A percentile compares a stretch with the other conserved stretches of the same genome.
These are phyloP conservation scores for Russula lepida DNA, from an alignment of 768 basidiomycete genomes.

Conservation along the genomic window DNA sequence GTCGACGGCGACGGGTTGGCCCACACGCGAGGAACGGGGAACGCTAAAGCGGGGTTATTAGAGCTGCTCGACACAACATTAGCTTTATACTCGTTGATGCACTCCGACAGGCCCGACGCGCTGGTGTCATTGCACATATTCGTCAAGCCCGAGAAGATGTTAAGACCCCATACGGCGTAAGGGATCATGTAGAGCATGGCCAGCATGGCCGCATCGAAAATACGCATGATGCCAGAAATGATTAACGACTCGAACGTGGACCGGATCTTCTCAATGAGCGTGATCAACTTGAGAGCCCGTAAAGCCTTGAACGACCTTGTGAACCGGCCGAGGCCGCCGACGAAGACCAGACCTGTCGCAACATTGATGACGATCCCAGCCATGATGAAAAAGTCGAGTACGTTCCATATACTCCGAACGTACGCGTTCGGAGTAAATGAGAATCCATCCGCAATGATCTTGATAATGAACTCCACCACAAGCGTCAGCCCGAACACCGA, in stretches of 20 bases:
- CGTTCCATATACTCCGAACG: slow-evolving; percentile 85
- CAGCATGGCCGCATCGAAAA: slow-evolving; percentile 82
- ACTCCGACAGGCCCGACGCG: slow-evolving; percentile 49
- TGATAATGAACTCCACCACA: slow-evolving; percentile 79
- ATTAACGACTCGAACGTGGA: slow-evolving; percentile 81
- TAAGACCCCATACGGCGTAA: slow-evolving; percentile 89
- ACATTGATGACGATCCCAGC: slow-evolving; percentile 67
- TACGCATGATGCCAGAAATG: slow-evolving; percentile 75
- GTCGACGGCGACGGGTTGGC: slow-evolving; percentile 75
- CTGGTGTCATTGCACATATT: slow-evolving; percentile 72
- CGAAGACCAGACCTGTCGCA: slow-evolving; percentile 58
- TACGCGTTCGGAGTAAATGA: slow-evolving; percentile 89
- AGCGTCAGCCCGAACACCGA: slow-evolving; percentile 60
- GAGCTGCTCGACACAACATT: slow-evolving; percentile 41
- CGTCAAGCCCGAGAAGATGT: slow-evolving; percentile 82
- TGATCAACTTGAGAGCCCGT: slow-evolving; percentile 82
- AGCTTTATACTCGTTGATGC: slow-evolving; percentile 65
- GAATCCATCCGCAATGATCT: slow-evolving; percentile 88
- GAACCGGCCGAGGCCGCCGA: slow-evolving; percentile 72
- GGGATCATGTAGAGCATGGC: slow-evolving; percentile 90
- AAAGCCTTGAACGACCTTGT: slow-evolving; percentile 83
- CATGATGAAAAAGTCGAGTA: slow-evolving; percentile 83
- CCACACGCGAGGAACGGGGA: slow-evolving; percentile 82
- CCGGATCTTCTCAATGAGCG: slow-evolving; percentile 78
- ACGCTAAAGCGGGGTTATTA: slow-evolving; percentile 44